These are phyloP conservation scores for Collybia sordida DNA, from an alignment of 768 basidiomycete species.

Conservation along the genomic window DNA sequence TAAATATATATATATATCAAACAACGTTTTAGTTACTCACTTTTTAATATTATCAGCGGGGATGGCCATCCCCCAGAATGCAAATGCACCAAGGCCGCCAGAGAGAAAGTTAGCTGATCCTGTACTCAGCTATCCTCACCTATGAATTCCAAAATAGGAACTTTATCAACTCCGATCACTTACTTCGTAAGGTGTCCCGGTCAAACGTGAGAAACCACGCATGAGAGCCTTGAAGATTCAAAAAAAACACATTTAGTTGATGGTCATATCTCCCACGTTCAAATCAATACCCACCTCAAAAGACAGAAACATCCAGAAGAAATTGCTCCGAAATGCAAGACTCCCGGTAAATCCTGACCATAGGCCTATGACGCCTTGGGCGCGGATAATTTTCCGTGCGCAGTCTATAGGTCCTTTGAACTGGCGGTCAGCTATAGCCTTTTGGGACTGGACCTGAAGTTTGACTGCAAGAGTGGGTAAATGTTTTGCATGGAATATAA, in stretches of 20 bases:
- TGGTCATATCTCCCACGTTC: no score
- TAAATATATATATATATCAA: constrained; percentile 8
- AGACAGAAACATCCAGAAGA: constrained; percentile 78
- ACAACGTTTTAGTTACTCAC: constrained; percentile 34
- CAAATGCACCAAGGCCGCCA: constrained; percentile 61
- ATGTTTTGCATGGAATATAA: constrained; percentile 50
- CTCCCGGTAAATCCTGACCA: constrained; percentile 79
- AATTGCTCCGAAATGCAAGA: constrained; percentile 70
- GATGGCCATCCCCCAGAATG: constrained; percentile 68
- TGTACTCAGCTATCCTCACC: constrained; percentile 48
- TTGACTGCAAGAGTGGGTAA: constrained; percentile 54
- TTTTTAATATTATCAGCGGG: constrained; percentile 85
- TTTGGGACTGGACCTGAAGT: constrained; percentile 66
- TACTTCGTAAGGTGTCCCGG: constrained; percentile 64
- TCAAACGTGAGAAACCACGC: constrained; percentile 52
- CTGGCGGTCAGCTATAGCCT: constrained; percentile 46
- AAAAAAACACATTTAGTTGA: not conserved
- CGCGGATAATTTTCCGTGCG: constrained; percentile 57
- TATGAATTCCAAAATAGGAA: not conserved
- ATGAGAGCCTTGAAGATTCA: constrained; percentile 57
- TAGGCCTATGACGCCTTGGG: constrained; percentile 64
- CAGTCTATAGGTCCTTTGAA: constrained; percentile 70
- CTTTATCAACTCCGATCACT: constrained; percentile 7
- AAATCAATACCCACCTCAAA: constrained; percentile 45
- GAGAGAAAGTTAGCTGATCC: constrained; percentile 64